Evolutionary conservation across 768 basidiomycete genomes (phyloP).

Genomic region (Hypholoma fasciculare): DNA sequence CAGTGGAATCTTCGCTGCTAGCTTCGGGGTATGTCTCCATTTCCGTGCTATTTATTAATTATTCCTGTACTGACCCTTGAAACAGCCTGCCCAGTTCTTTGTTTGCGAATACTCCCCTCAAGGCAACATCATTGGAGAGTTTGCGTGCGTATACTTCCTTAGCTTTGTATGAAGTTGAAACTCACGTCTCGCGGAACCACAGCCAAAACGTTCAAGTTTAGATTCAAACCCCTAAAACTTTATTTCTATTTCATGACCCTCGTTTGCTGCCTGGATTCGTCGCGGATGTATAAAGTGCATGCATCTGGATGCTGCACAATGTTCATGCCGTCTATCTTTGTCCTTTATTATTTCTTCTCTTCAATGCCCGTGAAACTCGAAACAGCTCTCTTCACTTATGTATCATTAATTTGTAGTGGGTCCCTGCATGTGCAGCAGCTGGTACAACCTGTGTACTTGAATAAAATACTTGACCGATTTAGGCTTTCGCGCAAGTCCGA

Average conservation of each 20-base stretch:
- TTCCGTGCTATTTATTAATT: background rate
- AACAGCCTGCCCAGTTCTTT: constrained; percentile 54
- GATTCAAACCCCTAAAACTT: background rate
- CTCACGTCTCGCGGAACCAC: background rate
- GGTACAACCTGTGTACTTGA: no score
- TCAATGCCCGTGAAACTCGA: no score
- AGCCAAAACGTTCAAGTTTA: constrained; percentile 7
- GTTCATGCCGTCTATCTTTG: no score
- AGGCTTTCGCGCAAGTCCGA: no score
- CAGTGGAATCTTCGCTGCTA: constrained; percentile 55
- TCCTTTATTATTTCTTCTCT: no score
- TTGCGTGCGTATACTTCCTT: constrained; percentile 20
- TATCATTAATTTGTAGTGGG: no score
- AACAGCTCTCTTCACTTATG: no score
- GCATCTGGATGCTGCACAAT: no score
- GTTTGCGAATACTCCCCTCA: constrained; percentile 70
- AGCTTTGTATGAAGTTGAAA: background rate
- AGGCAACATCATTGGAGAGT: constrained; percentile 66
- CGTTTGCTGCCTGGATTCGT: background rate
- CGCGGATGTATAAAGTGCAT: no score
- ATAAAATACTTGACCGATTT: no score
- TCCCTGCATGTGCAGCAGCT: no score
- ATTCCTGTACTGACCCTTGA: constrained; percentile 4
- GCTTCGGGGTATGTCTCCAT: constrained; percentile 49
- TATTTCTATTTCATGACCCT: background rate